A percentile compares a stretch with the other conserved stretches of the same genome.
These are phyloP conservation scores for Xylaria acuta DNA, from an alignment of 495 filamentous ascomycete genomes.

Conservation along the genomic window DNA sequence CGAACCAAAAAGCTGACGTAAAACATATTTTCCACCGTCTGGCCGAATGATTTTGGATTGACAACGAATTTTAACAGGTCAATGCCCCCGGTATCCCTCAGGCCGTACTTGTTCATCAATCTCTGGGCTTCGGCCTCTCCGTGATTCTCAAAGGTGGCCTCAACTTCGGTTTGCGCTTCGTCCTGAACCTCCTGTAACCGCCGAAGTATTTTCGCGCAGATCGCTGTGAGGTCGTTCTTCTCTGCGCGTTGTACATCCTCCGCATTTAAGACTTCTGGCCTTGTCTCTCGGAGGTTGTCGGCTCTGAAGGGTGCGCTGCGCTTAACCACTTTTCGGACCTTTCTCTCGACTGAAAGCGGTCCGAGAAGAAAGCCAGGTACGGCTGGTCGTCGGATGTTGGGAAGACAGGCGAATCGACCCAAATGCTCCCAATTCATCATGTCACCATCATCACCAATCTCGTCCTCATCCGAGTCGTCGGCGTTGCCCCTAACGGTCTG, in stretches of 20 bases:
- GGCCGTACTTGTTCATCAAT: conserved; percentile 58
- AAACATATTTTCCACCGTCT: conserved; percentile 97
- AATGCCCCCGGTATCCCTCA: conserved; percentile 69
- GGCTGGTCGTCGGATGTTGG: conserved; percentile 72
- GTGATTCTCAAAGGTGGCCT: conserved; percentile 44
- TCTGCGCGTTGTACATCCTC: conserved; percentile 75
- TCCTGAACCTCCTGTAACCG: conserved; percentile 47
- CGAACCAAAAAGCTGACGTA: conserved; percentile 93
- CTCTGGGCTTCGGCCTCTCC: conserved; percentile 42
- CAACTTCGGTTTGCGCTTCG: conserved; percentile 49
- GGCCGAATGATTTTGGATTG: conserved; percentile 88
- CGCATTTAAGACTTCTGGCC: conserved; percentile 74
- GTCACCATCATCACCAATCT: conserved; percentile 73
- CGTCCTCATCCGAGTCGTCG: conserved; percentile 54
- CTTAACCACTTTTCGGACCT: conserved; percentile 69
- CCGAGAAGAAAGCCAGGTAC: conserved; percentile 87
- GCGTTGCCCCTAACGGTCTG: conserved; percentile 35
- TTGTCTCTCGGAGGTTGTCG: conserved; percentile 67
- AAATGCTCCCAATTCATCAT: conserved; percentile 88
- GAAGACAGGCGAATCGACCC: conserved; percentile 76
- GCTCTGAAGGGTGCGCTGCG: conserved; percentile 67
- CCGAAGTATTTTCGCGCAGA: conserved; percentile 70
- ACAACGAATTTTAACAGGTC: conserved; percentile 83
- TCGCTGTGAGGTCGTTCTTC: conserved; percentile 72
- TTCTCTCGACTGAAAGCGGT: conserved; percentile 87